A percentile compares a stretch with the other conserved stretches of the same genome.
Conservation (phyloP, 176 grass and related monocot genomes). For the Aegilops bicornis region DNA sequence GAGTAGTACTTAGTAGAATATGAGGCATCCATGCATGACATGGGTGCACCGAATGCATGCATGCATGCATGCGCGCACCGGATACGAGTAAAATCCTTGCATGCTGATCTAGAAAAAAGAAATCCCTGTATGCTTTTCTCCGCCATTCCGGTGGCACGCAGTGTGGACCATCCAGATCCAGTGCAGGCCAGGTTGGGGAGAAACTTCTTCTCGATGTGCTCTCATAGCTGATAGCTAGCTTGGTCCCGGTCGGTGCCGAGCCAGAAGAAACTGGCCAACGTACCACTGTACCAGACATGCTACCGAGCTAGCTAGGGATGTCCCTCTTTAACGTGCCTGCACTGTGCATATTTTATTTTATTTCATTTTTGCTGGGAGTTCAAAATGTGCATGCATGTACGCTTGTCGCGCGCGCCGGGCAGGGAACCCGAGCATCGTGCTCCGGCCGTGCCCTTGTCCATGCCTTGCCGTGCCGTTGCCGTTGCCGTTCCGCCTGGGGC, state of each 20-base stretch:
- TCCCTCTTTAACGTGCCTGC: not conserved
- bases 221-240: not conserved
- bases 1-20: not conserved
- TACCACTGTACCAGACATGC: not conserved
- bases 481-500: not conserved
- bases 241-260: not conserved
- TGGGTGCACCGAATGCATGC: not conserved
- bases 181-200: constrained; percentile 1
- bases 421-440: constrained; percentile 48
- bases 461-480: not conserved
- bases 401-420: not conserved
- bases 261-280: not conserved
- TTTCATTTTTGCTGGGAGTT: too few species aligned
- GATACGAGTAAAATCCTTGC: not conserved
- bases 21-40: too few species aligned
- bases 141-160: not conserved
- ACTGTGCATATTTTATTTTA: not conserved
- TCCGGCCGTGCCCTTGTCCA: not conserved
- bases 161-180: constrained; percentile 18
- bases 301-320: constrained; percentile 21
- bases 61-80: not conserved
- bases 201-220: not conserved
- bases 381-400: not conserved
- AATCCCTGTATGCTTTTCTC: not conserved
- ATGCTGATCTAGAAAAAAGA: not conserved